Conservation (phyloP, 1,284 basidiomycete species). For the Tranzscheliella williamsii region DNA sequence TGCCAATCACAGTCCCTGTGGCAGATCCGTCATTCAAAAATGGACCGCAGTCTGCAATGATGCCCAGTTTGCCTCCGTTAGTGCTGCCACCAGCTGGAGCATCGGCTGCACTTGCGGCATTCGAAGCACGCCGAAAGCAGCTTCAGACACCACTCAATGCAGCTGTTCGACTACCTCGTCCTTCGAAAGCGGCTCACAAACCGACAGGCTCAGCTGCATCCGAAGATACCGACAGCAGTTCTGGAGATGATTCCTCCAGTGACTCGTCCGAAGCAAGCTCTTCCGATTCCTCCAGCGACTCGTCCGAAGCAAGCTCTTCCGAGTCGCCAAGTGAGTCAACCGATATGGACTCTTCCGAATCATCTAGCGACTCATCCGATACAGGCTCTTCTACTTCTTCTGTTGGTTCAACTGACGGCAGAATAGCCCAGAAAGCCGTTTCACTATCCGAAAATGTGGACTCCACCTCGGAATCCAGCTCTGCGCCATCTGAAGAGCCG, state of each 20-base stretch:
- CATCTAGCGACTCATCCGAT: too few relatives aligned
- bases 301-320: not conserved
- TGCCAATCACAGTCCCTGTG: not conserved
- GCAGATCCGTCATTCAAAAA: not conserved
- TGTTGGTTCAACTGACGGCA: too few relatives aligned
- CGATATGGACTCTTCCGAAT: not conserved
- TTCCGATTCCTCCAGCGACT: not conserved
- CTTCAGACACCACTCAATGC: too few relatives aligned
- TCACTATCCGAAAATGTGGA: not conserved
- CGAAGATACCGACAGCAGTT: not conserved
- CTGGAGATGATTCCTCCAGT: not conserved
- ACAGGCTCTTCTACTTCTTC: too few relatives aligned
- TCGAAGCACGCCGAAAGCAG: slow-evolving; percentile 16
- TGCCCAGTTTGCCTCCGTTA: not conserved
- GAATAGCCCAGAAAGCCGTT: too few relatives aligned
- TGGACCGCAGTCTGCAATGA: not conserved
- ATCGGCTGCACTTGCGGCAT: slow-evolving; percentile 23
- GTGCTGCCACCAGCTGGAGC: slow-evolving; percentile 1
- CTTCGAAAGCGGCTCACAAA: not conserved
- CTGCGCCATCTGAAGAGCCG: slow-evolving; percentile 7
- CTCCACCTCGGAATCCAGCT: not conserved
- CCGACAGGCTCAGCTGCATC: not conserved
- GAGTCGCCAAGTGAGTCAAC: too few relatives aligned
- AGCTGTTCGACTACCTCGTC: too few relatives aligned
- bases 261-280: not conserved